Percentiles rank a stretch among this genome's conserved stretches.
Conservation (phyloP, 2,329 filamentous ascomycete species). For the Fusarium sp. region DNA sequence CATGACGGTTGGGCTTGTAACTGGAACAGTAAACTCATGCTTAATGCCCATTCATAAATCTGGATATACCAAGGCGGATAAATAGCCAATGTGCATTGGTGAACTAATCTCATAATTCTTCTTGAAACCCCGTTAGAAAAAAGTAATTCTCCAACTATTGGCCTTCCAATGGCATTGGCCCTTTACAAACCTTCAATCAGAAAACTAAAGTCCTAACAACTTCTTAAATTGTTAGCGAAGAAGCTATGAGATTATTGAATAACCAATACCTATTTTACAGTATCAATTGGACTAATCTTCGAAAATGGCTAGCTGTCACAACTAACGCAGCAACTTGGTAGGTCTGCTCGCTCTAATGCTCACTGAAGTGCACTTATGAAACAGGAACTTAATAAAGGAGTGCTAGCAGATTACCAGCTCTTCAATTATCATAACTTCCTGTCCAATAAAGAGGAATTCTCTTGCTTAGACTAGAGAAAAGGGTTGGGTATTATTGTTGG, state of each 20-base stretch:
- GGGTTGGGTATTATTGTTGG: background rate
- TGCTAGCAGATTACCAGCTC: background rate
- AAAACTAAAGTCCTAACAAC: background rate
- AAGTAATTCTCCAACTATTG: too few species aligned
- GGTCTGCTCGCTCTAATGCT: background rate
- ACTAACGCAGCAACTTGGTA: background rate
- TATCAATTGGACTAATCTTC: too few species aligned
- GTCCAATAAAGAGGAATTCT: background rate
- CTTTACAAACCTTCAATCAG: background rate
- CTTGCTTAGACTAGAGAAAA: background rate
- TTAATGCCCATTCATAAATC: too few species aligned
- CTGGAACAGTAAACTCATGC: too few species aligned
- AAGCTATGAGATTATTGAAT: background rate
- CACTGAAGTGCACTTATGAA: background rate
- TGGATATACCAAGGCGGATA: too few species aligned
- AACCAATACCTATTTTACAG: too few species aligned
- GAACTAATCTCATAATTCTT: too few species aligned
- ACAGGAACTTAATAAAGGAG: background rate
- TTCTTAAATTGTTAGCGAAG: background rate
- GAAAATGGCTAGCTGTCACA: background rate
- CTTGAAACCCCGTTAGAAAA: too few species aligned
- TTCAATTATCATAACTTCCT: background rate
- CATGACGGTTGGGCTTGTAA: background rate
- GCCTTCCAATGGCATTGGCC: too few species aligned
- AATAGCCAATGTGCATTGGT: too few species aligned